phyloP scores from a whole-genome alignment of 2,329 filamentous ascomycete species.

The Penicillium sp. region DNA sequence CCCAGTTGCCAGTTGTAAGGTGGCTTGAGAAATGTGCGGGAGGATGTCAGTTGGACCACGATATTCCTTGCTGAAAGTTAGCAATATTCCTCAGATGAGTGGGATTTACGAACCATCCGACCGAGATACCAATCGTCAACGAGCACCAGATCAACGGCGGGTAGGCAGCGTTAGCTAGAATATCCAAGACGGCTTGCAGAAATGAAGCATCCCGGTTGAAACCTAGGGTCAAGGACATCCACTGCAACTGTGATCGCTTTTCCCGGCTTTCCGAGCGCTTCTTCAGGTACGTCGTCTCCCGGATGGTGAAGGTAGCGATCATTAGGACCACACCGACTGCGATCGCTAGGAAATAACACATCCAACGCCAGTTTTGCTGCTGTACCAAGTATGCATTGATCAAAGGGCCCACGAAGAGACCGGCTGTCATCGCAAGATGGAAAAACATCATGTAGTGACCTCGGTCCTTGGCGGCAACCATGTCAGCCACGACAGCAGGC shows the following conservation, averaged over 20 bases:
- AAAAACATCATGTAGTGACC: constrained; percentile 43
- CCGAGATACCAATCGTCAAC: constrained; percentile 28
- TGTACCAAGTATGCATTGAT: constrained; percentile 30
- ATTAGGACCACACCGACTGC: constrained; percentile 20
- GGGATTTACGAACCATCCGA: constrained; percentile 23
- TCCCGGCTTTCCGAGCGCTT: background rate
- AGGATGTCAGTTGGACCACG: constrained; percentile 30
- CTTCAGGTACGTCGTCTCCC: constrained; percentile 24
- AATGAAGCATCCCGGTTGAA: constrained; percentile 27
- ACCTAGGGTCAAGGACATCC: constrained; percentile 24
- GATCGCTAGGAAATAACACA: constrained; percentile 28
- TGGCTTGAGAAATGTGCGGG: constrained; percentile 25
- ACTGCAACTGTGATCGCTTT: constrained; percentile 15
- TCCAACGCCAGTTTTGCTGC: constrained; percentile 26
- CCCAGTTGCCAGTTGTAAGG: constrained; percentile 28
- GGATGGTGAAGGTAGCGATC: constrained; percentile 21
- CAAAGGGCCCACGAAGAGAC: constrained; percentile 39
- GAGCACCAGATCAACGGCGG: constrained; percentile 29
- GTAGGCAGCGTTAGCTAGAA: constrained; percentile 23
- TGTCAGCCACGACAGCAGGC: constrained; percentile 36
- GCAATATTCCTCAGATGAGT: background rate
- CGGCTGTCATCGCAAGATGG: constrained; percentile 35
- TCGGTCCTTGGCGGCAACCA: constrained; percentile 36
- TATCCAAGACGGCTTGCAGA: constrained; percentile 21
- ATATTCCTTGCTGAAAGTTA: constrained; percentile 24